Conservation (phyloP, 352 stramenopile genomes). For the Globisporangium abappressorium region DNA sequence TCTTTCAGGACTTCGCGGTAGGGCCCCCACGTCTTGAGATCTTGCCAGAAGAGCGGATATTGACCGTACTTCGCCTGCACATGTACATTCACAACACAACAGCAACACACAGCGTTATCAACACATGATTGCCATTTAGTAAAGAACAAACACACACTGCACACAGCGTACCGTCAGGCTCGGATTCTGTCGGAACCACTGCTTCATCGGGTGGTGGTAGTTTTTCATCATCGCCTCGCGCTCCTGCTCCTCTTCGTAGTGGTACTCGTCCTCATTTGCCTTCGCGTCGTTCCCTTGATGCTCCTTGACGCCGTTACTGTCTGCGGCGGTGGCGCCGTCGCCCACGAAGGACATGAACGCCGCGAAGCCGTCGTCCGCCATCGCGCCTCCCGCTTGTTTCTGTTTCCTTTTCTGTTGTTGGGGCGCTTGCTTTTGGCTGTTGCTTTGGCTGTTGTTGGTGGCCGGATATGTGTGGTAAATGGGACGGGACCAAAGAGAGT, state of each 20-base stretch:
- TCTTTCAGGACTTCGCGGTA: constrained; percentile 91
- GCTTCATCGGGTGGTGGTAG: constrained; percentile 86
- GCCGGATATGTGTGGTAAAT: neutral
- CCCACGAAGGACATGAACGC: constrained; percentile 73
- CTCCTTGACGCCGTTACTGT: neutral
- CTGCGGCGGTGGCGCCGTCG: constrained; percentile 15
- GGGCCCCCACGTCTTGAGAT: constrained; percentile 91
- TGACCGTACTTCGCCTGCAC: constrained; percentile 78
- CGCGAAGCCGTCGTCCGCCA: constrained; percentile 62
- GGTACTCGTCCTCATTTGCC: constrained; percentile 52
- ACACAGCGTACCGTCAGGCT: constrained; percentile 31
- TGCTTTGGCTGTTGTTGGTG: constrained; percentile 4
- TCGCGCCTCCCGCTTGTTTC: constrained; percentile 18
- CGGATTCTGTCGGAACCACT: constrained; percentile 78
- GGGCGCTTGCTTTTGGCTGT: neutral
- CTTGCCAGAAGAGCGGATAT: constrained; percentile 94
- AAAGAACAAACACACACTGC: neutral
- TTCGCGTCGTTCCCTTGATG: neutral
- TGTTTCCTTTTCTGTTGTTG: neutral
- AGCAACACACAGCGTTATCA: neutral
- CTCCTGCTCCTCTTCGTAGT: constrained; percentile 85
- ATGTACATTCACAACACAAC: constrained; percentile 3
- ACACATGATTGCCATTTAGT: neutral
- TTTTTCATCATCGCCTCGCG: constrained; percentile 87
- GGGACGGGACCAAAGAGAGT: neutral